These are phyloP conservation scores for Cutaneotrichosporon curvatum DNA, from an alignment of 1,284 basidiomycete genomes.

Conservation along the genomic window DNA sequence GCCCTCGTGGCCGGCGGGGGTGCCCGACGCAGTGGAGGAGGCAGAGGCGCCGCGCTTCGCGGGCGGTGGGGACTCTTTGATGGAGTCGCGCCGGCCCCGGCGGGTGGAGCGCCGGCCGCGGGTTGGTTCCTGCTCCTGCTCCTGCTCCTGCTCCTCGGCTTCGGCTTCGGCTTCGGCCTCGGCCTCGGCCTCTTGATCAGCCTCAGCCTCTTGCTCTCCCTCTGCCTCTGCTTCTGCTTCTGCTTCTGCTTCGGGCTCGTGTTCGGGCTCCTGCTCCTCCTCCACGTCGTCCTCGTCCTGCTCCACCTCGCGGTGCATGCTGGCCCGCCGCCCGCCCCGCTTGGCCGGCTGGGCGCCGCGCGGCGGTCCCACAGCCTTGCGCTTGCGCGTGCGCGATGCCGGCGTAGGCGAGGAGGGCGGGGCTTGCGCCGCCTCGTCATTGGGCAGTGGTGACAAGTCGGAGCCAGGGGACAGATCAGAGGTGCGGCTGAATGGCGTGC, in stretches of 20 bases:
- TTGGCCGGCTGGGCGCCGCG: not conserved
- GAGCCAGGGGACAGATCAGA: slow-evolving; percentile 4
- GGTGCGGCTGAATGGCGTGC: not conserved
- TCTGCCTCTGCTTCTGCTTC: not conserved
- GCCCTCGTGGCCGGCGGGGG: slow-evolving; percentile 17
- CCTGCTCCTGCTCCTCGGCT: slow-evolving; percentile 6
- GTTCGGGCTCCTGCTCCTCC: not conserved
- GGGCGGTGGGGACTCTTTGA: slow-evolving; percentile 23
- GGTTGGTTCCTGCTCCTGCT: slow-evolving; percentile 3
- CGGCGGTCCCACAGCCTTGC: slow-evolving; percentile 1
- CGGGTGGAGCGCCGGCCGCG: slow-evolving; percentile 22
- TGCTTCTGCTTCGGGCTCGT: slow-evolving; percentile 1
- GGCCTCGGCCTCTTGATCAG: not conserved
- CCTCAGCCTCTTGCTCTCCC: too few relatives aligned
- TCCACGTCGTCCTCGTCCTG: slow-evolving; percentile 26
- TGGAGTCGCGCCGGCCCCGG: slow-evolving; percentile 15
- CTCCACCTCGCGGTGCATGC: not conserved
- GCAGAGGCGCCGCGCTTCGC: slow-evolving; percentile 29
- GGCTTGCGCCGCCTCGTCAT: slow-evolving; percentile 2
- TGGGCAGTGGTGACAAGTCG: slow-evolving; percentile 8
- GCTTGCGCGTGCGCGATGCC: slow-evolving; percentile 6
- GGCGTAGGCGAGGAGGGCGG: slow-evolving; percentile 7
- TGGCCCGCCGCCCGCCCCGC: not conserved
- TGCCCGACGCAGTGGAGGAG: slow-evolving; percentile 23
- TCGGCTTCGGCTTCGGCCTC: slow-evolving; percentile 1